Conservation (phyloP, 345 rosid genomes). For the Hibiscus trionum region DNA sequence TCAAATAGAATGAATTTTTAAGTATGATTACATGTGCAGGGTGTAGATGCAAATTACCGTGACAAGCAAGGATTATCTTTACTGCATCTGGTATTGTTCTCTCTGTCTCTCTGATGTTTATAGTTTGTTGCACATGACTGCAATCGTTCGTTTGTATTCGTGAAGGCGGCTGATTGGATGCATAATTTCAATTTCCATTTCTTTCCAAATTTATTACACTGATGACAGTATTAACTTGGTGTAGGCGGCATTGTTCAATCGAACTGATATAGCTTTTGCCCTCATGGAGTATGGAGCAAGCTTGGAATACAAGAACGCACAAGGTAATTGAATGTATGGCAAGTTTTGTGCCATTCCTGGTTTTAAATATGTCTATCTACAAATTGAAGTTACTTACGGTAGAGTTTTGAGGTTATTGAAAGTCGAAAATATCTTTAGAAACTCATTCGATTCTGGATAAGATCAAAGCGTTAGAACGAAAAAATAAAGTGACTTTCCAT, state of each 20-base stretch:
- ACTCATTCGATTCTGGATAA: not conserved
- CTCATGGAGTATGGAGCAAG: constrained; percentile 87
- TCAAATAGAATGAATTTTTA: not conserved
- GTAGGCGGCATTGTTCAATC: constrained; percentile 80
- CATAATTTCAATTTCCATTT: not conserved
- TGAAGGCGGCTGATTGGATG: not conserved
- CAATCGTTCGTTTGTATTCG: not conserved
- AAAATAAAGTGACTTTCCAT: not conserved
- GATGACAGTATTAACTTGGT: constrained; percentile 11
- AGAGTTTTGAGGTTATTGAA: not conserved
- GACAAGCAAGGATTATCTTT: constrained; percentile 90
- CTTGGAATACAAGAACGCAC: constrained; percentile 75
- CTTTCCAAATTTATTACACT: constrained; percentile 9
- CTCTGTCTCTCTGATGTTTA: constrained; percentile 1
- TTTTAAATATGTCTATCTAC: not conserved
- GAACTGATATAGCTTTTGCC: constrained; percentile 62
- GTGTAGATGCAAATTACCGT: constrained; percentile 79
- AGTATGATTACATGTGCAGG: constrained; percentile 38
- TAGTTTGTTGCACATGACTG: not conserved
- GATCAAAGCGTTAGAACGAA: not conserved
- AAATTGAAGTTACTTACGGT: not conserved
- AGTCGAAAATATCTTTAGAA: not conserved
- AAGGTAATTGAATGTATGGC: constrained; percentile 40
- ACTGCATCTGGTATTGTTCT: constrained; percentile 61
- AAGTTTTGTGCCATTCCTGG: not conserved